Percentiles rank a stretch among this genome's conserved stretches.
These are phyloP conservation scores for Daedaleopsis sinensis DNA, from an alignment of 768 basidiomycete genomes.

Conservation along the genomic window DNA sequence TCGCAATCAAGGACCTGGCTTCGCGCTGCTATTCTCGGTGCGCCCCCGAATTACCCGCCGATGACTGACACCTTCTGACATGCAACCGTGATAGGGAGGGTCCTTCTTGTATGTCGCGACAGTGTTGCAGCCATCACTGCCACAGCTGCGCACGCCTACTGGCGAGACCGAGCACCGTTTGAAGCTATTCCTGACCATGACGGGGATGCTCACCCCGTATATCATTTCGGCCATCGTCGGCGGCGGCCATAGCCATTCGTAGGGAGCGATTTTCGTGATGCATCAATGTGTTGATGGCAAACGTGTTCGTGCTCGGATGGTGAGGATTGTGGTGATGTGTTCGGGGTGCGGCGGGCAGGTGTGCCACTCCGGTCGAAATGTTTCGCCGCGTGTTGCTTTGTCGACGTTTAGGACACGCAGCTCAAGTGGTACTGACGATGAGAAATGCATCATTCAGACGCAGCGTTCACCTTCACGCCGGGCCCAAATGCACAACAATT, in stretches of 20 bases:
- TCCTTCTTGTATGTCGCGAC: conserved; percentile 27
- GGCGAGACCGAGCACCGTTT: conserved; percentile 6
- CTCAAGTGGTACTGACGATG: no score
- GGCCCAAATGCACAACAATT: no score
- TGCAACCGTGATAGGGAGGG: conserved; percentile 16
- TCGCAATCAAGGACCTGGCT: conserved; percentile 63
- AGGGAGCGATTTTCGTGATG: background rate
- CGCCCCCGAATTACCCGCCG: background rate
- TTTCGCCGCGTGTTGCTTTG: no score
- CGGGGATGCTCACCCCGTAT: conserved; percentile 23
- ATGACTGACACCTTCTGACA: background rate
- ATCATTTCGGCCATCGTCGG: conserved; percentile 13
- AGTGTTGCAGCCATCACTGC: conserved; percentile 22
- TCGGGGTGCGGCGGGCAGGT: no score
- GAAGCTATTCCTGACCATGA: conserved; percentile 11
- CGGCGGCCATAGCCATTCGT: conserved; percentile 15
- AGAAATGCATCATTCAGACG: no score
- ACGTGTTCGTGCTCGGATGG: background rate
- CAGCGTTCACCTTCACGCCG: no score
- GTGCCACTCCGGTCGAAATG: no score
- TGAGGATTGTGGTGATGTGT: no score
- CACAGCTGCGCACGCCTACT: background rate
- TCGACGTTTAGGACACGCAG: no score
- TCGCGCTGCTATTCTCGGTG: conserved; percentile 84
- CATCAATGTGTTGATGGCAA: no score